Conservation (phyloP, 176 grass and related monocot species). For the Phyllostachys edulis region DNA sequence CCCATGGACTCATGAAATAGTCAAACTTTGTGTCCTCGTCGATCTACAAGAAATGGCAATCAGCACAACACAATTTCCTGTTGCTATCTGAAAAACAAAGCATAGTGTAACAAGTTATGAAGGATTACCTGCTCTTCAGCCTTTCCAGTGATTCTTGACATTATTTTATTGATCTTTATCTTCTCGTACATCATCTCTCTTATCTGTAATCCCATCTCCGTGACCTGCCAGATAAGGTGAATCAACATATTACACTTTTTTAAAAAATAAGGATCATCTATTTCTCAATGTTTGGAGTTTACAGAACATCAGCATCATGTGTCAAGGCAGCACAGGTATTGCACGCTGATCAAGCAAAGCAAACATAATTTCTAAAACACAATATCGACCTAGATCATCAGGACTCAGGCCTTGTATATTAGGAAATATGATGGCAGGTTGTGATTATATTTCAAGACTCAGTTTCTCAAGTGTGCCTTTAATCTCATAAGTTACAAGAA, state of each 20-base stretch:
- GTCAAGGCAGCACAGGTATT: not conserved
- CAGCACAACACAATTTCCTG: not conserved
- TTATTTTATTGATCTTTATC: conserved; percentile 89
- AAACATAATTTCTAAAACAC: not conserved
- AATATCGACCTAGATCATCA: not conserved
- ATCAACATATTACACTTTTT: conserved; percentile 16
- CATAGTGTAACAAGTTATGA: conserved; percentile 16
- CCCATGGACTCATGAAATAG: conserved; percentile 95
- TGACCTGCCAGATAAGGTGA: conserved; percentile 37
- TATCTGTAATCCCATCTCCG: conserved; percentile 68
- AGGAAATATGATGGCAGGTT: not conserved
- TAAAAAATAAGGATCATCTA: not conserved
- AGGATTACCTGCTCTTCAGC: conserved; percentile 64
- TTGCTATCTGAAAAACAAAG: conserved; percentile 8
- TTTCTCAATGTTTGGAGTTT: not conserved
- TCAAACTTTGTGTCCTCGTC: conserved; percentile 79
- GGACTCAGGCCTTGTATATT: not conserved
- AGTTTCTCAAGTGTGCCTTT: not conserved
- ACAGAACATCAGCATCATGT: not conserved
- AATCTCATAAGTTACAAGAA: conserved; percentile 4
- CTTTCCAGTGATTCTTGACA: conserved; percentile 94
- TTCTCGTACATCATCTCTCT: conserved; percentile 88
- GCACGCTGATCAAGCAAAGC: not conserved
- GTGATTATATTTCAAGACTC: not conserved
- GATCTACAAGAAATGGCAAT: conserved; percentile 57